A percentile compares a stretch with the other conserved stretches of the same genome.
Evolutionary conservation across 805 yeast genomes (phyloP).

Genomic region (Danielia oregonensis): DNA sequence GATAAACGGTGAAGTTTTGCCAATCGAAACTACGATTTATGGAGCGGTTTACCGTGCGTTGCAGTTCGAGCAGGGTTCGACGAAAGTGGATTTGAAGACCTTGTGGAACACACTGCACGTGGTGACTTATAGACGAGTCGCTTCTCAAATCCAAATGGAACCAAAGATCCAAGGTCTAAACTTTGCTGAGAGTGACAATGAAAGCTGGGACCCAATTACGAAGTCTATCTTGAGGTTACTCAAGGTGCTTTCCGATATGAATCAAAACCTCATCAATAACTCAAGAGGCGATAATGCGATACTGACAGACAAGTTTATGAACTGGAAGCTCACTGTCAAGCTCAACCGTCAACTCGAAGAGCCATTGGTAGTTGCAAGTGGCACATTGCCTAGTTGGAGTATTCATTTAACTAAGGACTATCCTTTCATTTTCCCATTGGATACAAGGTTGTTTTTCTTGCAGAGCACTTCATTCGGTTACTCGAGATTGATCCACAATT

Average conservation of each 20-base stretch:
- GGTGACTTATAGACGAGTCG: constrained; percentile 42
- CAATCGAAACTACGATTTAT: constrained; percentile 67
- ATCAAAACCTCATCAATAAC: constrained; percentile 12
- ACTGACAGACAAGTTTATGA: constrained; percentile 45
- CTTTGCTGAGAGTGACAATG: not conserved
- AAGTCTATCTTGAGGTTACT: constrained; percentile 45
- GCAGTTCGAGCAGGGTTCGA: constrained; percentile 33
- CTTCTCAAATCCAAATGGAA: constrained; percentile 2
- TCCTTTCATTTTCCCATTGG: constrained; percentile 83
- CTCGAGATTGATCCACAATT: constrained; percentile 72
- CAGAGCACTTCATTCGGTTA: constrained; percentile 91
- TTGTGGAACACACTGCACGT: constrained; percentile 61
- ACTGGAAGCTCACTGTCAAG: constrained; percentile 82
- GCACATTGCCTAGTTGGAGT: constrained; percentile 83
- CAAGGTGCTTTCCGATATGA: constrained; percentile 43
- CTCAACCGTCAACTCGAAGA: constrained; percentile 85
- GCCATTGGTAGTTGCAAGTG: constrained; percentile 82
- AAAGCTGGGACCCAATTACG: constrained; percentile 22
- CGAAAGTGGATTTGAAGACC: constrained; percentile 39
- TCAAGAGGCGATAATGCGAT: constrained; percentile 14
- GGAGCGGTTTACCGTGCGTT: constrained; percentile 64
- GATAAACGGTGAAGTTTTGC: constrained; percentile 53
- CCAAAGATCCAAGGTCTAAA: constrained; percentile 2
- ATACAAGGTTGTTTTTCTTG: constrained; percentile 69
- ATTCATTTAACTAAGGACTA: constrained; percentile 65